Evolutionary conservation across 2,329 filamentous ascomycete species (phyloP), one percentile per base, ranked within the genome.

Genomic region (Hypoxylon sp.): DNA sequence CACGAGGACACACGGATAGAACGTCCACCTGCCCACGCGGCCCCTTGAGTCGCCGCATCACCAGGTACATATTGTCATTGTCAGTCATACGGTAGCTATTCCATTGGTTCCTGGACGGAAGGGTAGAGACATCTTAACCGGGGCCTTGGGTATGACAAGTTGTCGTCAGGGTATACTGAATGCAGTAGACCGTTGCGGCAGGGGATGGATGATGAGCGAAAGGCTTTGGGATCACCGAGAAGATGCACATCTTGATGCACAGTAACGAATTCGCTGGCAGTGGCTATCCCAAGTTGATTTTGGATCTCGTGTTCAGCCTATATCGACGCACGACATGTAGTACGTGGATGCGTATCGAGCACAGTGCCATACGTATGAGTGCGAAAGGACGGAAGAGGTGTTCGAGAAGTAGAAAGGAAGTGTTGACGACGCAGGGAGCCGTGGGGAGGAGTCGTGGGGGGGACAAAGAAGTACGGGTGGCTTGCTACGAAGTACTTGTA

Each of bases 1-100:
- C 51, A 46, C 45, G 51, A 54, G 44, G 44, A 47, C 46, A 42
- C 45, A 44, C 50, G 34, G 51, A 55, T 45, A 60, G 50, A 48
- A 51, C 51, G 55, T 36, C 46, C 44, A 40, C 41, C 43, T 27
- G 31, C 13, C 13, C 21, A 51, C 48, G 58, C 56, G 51, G 45
- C 54, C 59, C 47, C 52, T 51, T 57, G 52, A 62, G 50, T 59
- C 35, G 56, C 58, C 43, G 53, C 53, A 55, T 57, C 42, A 47
- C 25, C 45, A 50, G 23, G 47, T 20, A 47, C 46, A 60, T 51
- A 46, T 59, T 51, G 49, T 54, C 51, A 45, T 45, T 55, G 51
- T 50, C 54, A 55, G 35, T 23, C 27, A 49, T 34, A 31, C 40
- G 50, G n/a, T n/a, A n/a, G n/a, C 19, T 40, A 35, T 59, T 26